Percentiles rank a stretch among this genome's conserved stretches.
Evolutionary conservation across 208 protist genomes (phyloP).

Genomic region (Lotmaria passim): DNA sequence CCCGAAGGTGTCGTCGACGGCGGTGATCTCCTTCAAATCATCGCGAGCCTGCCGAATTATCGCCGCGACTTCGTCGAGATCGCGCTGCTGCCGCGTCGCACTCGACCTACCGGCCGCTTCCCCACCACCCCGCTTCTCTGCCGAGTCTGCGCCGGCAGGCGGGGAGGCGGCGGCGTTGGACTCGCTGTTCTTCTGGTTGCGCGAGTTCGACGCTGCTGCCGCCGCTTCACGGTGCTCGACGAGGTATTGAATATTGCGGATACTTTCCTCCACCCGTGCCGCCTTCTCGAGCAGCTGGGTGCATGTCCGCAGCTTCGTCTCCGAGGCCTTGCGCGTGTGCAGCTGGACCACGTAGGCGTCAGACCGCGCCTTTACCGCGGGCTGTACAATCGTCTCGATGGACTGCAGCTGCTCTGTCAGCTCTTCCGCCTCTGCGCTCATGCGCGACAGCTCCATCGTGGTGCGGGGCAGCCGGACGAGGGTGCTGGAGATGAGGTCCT

Average conservation of each 20-base stretch:
- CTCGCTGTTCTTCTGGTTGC: neutral
- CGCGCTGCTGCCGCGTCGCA: conserved; percentile 20
- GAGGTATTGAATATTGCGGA: conserved; percentile 54
- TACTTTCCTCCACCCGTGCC: conserved; percentile 45
- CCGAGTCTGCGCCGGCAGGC: neutral
- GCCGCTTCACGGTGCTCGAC: conserved; percentile 42
- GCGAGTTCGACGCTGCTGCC: too few relatives aligned
- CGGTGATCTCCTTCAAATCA: conserved; percentile 53
- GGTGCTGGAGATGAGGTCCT: conserved; percentile 70
- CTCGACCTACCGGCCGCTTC: neutral
- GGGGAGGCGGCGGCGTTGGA: neutral
- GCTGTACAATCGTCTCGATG: conserved; percentile 44
- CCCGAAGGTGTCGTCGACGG: conserved; percentile 64
- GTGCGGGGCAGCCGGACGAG: conserved; percentile 73
- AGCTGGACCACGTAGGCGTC: conserved; percentile 37
- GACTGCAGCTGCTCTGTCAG: conserved; percentile 52
- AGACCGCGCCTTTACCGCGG: conserved; percentile 20
- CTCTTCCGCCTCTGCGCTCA: conserved; percentile 60
- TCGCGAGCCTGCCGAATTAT: conserved; percentile 41
- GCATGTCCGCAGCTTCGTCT: conserved; percentile 62
- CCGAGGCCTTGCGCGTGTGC: conserved; percentile 40
- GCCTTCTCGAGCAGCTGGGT: conserved; percentile 51
- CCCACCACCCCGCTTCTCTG: neutral
- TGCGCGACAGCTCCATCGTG: conserved; percentile 70
- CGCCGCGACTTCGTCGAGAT: conserved; percentile 28